Conservation (phyloP, 1,284 basidiomycete genomes). For the Pyrrhoderma lamaoense region DNA sequence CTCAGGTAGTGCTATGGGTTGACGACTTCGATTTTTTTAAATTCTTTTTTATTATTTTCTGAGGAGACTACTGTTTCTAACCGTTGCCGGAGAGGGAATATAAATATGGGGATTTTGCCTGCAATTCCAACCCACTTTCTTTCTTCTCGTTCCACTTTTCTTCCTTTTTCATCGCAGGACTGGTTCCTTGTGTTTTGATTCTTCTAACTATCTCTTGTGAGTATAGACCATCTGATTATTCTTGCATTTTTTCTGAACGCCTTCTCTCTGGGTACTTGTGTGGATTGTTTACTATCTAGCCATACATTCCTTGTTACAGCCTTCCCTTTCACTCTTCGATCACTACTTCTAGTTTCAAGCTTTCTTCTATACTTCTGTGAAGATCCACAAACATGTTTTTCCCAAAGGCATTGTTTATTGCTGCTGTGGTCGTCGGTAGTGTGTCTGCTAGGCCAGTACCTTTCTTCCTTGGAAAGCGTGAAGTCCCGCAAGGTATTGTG, state of each 20-base stretch:
- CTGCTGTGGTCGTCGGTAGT: slow-evolving; percentile 32
- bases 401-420: slow-evolving; percentile 34
- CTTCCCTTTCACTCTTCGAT: slow-evolving; percentile 20
- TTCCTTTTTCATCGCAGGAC: slow-evolving; percentile 41
- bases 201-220: slow-evolving; percentile 24
- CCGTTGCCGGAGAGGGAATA: too few relatives aligned
- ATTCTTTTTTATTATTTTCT: too few relatives aligned
- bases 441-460: slow-evolving; percentile 36
- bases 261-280: neutral
- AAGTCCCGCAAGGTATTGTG: slow-evolving; percentile 55
- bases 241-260: neutral
- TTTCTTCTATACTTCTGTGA: too few relatives aligned
- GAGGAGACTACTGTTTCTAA: too few relatives aligned
- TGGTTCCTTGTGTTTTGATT: slow-evolving; percentile 43
- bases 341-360: slow-evolving; percentile 15
- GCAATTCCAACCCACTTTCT: too few relatives aligned
- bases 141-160: neutral
- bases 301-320: slow-evolving; percentile 7
- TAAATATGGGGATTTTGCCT: too few relatives aligned
- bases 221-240: slow-evolving; percentile 11
- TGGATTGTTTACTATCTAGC: neutral
- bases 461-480: slow-evolving; percentile 32
- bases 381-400: slow-evolving; percentile 30
- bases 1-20: too few relatives aligned
- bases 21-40: too few relatives aligned